A percentile compares a stretch with the other conserved stretches of the same genome.
Evolutionary conservation across 805 yeast species (phyloP).

Genomic region (Metschnikowia peoriensis): DNA sequence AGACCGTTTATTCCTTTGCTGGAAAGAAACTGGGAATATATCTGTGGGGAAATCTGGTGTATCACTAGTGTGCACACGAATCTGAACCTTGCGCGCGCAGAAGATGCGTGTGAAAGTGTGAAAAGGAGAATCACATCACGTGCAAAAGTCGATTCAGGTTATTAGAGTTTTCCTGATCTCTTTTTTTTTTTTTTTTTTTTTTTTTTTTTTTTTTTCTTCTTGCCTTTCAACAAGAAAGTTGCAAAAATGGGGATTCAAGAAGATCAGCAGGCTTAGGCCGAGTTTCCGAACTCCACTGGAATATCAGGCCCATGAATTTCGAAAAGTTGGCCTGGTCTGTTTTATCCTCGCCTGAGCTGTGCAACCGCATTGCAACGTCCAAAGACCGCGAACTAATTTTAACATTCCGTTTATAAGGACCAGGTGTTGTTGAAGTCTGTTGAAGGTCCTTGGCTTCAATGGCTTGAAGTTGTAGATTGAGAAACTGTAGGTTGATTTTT

Average conservation of each 20-base stretch:
- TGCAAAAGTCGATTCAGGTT: not conserved
- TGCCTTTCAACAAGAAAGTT: not conserved
- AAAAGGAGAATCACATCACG: not conserved
- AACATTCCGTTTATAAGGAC: constrained; percentile 22
- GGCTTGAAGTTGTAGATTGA: constrained; percentile 27
- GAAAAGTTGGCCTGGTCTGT: constrained; percentile 20
- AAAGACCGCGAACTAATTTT: constrained; percentile 29
- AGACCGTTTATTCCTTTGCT: too few relatives aligned
- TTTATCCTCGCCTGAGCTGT: constrained; percentile 14
- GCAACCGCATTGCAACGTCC: constrained; percentile 29
- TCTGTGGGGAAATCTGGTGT: not conserved
- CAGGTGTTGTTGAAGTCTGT: constrained; percentile 1
- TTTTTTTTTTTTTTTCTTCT: too few relatives aligned
- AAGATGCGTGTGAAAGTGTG: not conserved
- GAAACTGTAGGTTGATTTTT: constrained; percentile 32
- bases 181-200: too few relatives aligned
- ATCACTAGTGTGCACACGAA: not conserved
- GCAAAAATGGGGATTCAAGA: constrained; percentile 9
- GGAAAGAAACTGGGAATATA: too few relatives aligned
- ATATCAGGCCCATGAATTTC: constrained; percentile 28
- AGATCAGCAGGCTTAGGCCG: constrained; percentile 14
- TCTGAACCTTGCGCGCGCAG: not conserved
- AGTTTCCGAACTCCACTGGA: constrained; percentile 34
- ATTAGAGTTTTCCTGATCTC: too few relatives aligned
- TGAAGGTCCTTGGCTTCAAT: constrained; percentile 5